phyloP scores from a whole-genome alignment of 148 eudicot species.

The Vaccinium vitisidaea region DNA sequence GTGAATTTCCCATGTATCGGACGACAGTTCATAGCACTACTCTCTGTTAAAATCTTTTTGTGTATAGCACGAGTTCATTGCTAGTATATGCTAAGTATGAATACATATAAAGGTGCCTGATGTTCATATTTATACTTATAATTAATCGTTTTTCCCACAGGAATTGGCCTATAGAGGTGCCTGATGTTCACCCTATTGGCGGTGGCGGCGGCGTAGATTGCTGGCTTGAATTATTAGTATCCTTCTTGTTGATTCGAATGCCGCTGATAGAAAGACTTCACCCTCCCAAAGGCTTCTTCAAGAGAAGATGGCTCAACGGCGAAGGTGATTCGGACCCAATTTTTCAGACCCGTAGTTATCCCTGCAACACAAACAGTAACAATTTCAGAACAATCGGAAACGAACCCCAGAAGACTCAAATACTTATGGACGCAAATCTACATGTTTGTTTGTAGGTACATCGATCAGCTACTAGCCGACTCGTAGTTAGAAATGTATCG shows the following conservation, averaged over 20 bases:
- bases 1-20: too few species aligned
- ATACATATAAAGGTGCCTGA: too few species aligned
- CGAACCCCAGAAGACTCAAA: neutral
- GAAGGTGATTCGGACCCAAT: constrained; percentile 80
- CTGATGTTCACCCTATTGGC: neutral
- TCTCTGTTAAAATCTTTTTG: too few species aligned
- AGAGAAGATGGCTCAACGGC: constrained; percentile 73
- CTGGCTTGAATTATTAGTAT: neutral
- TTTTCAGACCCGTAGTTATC: constrained; percentile 66
- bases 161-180: neutral
- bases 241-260: constrained; percentile 23
- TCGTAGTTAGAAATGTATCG: neutral
- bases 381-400: neutral
- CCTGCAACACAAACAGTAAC: constrained; percentile 37
- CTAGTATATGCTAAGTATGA: too few species aligned
- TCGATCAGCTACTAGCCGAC: too few species aligned
- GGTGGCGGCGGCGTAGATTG: neutral
- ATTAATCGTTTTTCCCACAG: neutral
- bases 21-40: too few species aligned
- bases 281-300: constrained; percentile 62
- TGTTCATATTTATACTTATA: neutral
- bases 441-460: neutral
- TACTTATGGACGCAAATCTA: neutral
- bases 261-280: constrained; percentile 42
- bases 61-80: too few species aligned